phyloP scores from a whole-genome alignment of 768 basidiomycete species.

The Lactifluus subvellereus region DNA sequence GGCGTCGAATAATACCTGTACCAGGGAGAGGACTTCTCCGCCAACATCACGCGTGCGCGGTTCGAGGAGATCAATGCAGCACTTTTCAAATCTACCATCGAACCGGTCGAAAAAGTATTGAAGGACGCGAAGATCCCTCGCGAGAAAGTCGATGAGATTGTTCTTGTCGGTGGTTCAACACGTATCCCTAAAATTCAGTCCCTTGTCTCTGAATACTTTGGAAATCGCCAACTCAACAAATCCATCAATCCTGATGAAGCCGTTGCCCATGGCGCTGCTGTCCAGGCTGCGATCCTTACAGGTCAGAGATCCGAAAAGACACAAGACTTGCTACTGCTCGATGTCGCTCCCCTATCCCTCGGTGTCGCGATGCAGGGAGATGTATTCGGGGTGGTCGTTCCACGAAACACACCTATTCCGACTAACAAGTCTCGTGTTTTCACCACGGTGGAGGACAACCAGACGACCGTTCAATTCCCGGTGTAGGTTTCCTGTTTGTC shows the following conservation, averaged over 20 bases:
- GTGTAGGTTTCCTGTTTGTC: conserved; percentile 49
- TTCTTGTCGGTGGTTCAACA: conserved; percentile 98
- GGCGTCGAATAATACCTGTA: conserved; percentile 15
- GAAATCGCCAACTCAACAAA: conserved; percentile 97
- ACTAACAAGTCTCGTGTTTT: conserved; percentile 99
- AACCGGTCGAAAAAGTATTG: conserved; percentile 97
- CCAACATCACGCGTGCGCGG: conserved; percentile 98
- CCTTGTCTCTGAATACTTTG: conserved; percentile 97
- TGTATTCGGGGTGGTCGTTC: conserved; percentile 98
- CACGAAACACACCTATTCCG: conserved; percentile 98
- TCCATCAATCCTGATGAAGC: conserved; percentile 99
- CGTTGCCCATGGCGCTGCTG: conserved; percentile 98
- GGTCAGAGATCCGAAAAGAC: conserved; percentile 99
- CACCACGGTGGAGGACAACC: conserved; percentile 99
- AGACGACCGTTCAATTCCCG: conserved; percentile 99
- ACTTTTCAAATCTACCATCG: conserved; percentile 94
- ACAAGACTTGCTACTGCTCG: conserved; percentile 94
- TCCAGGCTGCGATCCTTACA: conserved; percentile 98
- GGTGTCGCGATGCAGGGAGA: conserved; percentile 99
- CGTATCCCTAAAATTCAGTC: conserved; percentile 99
- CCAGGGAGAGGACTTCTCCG: conserved; percentile 95
- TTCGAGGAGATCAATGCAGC: conserved; percentile 99
- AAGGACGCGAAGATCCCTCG: conserved; percentile 98
- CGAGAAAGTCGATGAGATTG: conserved; percentile 97
- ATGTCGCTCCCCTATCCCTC: conserved; percentile 96